Conservation (phyloP, 805 yeast species). For the Starmerella vitae region DNA sequence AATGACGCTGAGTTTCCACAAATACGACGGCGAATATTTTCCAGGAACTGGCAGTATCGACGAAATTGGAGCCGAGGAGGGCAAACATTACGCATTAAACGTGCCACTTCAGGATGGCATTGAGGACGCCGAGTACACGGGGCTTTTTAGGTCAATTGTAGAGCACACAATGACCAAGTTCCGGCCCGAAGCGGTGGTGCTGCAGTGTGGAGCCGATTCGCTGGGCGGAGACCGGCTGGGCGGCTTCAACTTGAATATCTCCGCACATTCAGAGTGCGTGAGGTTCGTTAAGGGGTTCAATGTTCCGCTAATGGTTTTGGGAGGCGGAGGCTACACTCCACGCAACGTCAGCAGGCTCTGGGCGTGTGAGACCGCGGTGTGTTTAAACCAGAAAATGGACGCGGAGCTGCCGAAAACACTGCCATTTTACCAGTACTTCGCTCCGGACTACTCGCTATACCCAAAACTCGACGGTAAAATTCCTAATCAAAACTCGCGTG, state of each 20-base stretch:
- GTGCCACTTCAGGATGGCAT: slow-evolving; percentile 88
- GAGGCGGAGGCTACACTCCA: slow-evolving; percentile 98
- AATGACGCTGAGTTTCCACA: slow-evolving; percentile 82
- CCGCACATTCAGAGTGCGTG: slow-evolving; percentile 93
- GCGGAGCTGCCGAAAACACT: slow-evolving; percentile 58
- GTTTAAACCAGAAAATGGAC: slow-evolving; percentile 65
- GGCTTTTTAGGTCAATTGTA: slow-evolving; percentile 56
- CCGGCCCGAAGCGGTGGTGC: slow-evolving; percentile 91
- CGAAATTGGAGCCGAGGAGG: slow-evolving; percentile 73
- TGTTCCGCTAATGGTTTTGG: slow-evolving; percentile 82
- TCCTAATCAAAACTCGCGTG: slow-evolving; percentile 74
- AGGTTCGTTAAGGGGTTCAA: slow-evolving; percentile 73
- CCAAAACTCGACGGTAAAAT: slow-evolving; percentile 67
- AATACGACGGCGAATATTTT: slow-evolving; percentile 77
- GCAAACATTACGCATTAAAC: slow-evolving; percentile 70
- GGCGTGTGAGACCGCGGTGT: slow-evolving; percentile 84
- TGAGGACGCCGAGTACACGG: slow-evolving; percentile 65
- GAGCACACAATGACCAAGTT: slow-evolving; percentile 78
- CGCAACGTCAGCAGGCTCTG: slow-evolving; percentile 91
- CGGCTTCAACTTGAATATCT: slow-evolving; percentile 84
- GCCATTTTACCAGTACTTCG: slow-evolving; percentile 72
- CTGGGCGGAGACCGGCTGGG: slow-evolving; percentile 92
- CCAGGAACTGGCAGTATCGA: slow-evolving; percentile 86
- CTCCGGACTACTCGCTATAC: slow-evolving; percentile 81
- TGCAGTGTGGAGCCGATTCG: slow-evolving; percentile 98